Percentiles rank a stretch among this genome's conserved stretches.
Conservation (phyloP, 1,284 basidiomycete genomes). For the Pterulicium gracile region DNA sequence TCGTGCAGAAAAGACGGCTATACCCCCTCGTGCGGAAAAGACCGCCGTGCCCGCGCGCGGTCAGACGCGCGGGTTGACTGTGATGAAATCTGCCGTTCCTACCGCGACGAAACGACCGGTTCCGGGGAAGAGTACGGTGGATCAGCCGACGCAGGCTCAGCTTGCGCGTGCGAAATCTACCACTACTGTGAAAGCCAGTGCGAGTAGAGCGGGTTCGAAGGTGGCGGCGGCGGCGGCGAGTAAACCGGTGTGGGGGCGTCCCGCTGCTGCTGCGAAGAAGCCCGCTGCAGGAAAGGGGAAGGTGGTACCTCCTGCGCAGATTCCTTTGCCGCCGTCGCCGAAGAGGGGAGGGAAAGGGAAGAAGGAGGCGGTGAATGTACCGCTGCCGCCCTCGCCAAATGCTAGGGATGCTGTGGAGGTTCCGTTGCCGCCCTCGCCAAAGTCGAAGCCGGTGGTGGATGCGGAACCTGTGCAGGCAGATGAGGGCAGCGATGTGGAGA, state of each 20-base stretch:
- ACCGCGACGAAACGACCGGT: slow-evolving; percentile 7
- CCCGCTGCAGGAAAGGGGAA: not conserved
- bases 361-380: slow-evolving; percentile 15
- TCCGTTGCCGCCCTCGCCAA: slow-evolving; percentile 19
- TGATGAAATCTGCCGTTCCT: not conserved
- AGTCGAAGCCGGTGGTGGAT: not conserved
- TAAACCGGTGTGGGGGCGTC: slow-evolving; percentile 5
- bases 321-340: slow-evolving; percentile 1
- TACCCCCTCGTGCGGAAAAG: no score
- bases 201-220: not conserved
- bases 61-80: no score
- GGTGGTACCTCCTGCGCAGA: not conserved
- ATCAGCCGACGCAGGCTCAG: slow-evolving; percentile 11
- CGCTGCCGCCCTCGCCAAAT: slow-evolving; percentile 18
- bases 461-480: not conserved
- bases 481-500: no score
- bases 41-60: no score
- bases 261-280: not conserved
- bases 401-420: slow-evolving; percentile 13
- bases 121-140: slow-evolving; percentile 8
- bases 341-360: slow-evolving; percentile 8
- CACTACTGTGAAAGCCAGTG: not conserved
- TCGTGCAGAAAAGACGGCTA: no score
- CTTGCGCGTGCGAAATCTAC: slow-evolving; percentile 6
- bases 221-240: not conserved